These are phyloP conservation scores for Phytophthora idaei DNA, from an alignment of 352 stramenopile species.

Conservation along the genomic window DNA sequence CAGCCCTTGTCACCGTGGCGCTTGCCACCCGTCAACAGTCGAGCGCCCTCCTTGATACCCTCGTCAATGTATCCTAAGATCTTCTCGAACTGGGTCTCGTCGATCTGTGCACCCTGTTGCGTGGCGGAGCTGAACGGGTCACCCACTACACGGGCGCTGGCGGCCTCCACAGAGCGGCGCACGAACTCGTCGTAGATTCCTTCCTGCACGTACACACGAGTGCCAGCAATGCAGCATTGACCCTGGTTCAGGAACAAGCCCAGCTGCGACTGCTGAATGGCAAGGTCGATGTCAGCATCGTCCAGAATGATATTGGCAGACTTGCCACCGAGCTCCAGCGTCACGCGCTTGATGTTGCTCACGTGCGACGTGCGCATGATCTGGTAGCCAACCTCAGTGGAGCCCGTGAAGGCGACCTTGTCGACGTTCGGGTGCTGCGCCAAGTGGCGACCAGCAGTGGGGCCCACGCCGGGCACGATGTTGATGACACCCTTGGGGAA, in stretches of 20 bases:
- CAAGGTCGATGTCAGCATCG: conserved; percentile 72
- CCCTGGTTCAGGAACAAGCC: conserved; percentile 89
- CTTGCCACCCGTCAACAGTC: conserved; percentile 82
- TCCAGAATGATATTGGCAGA: conserved; percentile 76
- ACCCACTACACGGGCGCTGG: conserved; percentile 59
- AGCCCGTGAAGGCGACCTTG: conserved; percentile 88
- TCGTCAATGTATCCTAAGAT: conserved; percentile 86
- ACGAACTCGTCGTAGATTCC: conserved; percentile 91
- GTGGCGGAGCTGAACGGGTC: conserved; percentile 50
- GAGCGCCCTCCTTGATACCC: conserved; percentile 85
- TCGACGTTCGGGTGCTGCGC: conserved; percentile 64
- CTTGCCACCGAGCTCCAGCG: conserved; percentile 83
- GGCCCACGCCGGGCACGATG: conserved; percentile 67
- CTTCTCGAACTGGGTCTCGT: conserved; percentile 78
- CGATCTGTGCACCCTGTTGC: conserved; percentile 65
- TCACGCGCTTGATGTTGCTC: conserved; percentile 78
- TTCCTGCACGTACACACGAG: conserved; percentile 90
- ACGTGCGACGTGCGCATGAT: conserved; percentile 68
- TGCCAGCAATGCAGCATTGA: conserved; percentile 87
- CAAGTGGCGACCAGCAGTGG: conserved; percentile 48
- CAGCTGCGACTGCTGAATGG: conserved; percentile 51
- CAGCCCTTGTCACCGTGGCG: conserved; percentile 68
- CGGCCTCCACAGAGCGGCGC: conserved; percentile 50
- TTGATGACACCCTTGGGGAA: conserved; percentile 88
- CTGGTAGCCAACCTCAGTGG: conserved; percentile 60